phyloP scores from a whole-genome alignment of 73 alveolate species.

The Durusdinium trenchii region DNA sequence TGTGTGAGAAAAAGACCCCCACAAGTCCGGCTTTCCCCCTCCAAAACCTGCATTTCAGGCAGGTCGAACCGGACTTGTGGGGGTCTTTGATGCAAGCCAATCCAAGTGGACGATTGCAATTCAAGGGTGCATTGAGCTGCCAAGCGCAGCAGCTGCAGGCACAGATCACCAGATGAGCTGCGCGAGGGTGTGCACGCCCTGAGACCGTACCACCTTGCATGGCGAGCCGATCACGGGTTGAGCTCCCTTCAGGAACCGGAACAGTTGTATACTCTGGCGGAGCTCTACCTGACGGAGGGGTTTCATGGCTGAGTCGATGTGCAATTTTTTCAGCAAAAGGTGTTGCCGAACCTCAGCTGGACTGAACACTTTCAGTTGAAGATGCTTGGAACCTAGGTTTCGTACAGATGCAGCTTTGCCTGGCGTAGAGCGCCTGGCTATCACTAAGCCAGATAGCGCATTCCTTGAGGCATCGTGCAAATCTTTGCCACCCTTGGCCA shows the following conservation, averaged over 20 bases:
- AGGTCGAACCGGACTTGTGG: neutral
- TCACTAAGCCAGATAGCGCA: neutral
- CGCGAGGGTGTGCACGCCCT: neutral
- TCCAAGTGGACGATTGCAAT: no score
- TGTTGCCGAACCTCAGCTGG: no score
- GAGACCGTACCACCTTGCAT: constrained; percentile 1
- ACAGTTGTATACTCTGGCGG: neutral
- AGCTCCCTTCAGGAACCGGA: neutral
- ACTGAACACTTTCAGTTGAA: neutral
- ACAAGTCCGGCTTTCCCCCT: no score
- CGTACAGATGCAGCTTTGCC: constrained; percentile 4
- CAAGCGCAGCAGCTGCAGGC: neutral
- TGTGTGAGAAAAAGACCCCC: no score
- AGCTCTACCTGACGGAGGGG: neutral
- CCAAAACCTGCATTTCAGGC: no score
- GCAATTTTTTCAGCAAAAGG: neutral
- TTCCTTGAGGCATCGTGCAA: neutral
- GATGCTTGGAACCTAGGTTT: neutral
- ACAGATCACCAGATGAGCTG: neutral
- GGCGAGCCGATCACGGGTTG: neutral
- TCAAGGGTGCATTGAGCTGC: neutral
- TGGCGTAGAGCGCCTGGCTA: neutral
- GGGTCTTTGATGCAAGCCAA: neutral
- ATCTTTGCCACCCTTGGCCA: neutral
- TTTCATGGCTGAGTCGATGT: neutral